phyloP scores from a whole-genome alignment of 2,329 filamentous ascomycete species.

The Alternaria sp. region DNA sequence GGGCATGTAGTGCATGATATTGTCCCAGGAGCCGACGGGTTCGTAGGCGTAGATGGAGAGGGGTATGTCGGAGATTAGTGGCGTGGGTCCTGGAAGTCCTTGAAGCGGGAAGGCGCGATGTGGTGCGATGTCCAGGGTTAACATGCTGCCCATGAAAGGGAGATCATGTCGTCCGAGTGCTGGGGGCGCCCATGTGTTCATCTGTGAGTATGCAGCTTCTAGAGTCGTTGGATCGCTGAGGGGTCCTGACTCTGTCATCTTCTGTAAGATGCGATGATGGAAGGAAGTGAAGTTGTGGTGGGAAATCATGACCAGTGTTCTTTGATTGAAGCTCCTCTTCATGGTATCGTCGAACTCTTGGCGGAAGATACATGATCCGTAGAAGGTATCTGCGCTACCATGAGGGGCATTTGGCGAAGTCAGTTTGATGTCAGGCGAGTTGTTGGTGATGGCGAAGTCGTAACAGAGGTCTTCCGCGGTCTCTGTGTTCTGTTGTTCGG shows the following conservation, averaged over 20 bases:
- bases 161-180: conserved; percentile 47
- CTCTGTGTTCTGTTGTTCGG: conserved; percentile 52
- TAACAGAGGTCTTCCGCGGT: conserved; percentile 48
- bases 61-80: conserved; percentile 39
- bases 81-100: conserved; percentile 41
- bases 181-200: conserved; percentile 47
- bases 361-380: conserved; percentile 49
- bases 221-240: conserved; percentile 50
- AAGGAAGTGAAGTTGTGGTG: conserved; percentile 50
- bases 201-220: conserved; percentile 48
- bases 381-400: conserved; percentile 46
- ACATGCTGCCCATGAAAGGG: conserved; percentile 48
- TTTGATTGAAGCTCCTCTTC: conserved; percentile 53
- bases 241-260: conserved; percentile 46
- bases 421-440: conserved; percentile 64
- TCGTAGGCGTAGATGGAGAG: conserved; percentile 50
- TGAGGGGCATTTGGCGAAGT: conserved; percentile 48
- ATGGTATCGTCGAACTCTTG: conserved; percentile 51
- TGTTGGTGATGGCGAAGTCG: conserved; percentile 51
- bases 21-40: conserved; percentile 49
- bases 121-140: conserved; percentile 50
- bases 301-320: conserved; percentile 50
- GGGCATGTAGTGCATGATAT: conserved; percentile 49
- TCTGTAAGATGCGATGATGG: conserved; percentile 43
- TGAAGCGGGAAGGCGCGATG: conserved; percentile 51